Conservation (phyloP, 139 green algal species). For the Gonium pectorale region DNA sequence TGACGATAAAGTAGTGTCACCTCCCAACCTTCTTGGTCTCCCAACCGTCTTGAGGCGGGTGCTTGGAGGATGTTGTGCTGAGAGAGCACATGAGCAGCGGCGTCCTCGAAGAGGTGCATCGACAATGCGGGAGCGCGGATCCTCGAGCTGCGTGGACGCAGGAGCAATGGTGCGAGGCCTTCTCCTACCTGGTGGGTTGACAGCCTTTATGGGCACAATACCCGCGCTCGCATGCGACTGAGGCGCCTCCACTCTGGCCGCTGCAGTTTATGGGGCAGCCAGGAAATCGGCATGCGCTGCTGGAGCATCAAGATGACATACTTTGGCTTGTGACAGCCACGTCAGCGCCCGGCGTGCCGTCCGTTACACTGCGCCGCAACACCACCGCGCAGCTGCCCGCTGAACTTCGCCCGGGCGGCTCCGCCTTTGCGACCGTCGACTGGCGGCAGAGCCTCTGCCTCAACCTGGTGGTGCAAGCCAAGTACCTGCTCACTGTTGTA, state of each 20-base stretch:
- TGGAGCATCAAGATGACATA: constrained; percentile 58
- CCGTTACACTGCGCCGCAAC: constrained; percentile 6
- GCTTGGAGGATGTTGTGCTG: no score
- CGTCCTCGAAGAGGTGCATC: not conserved
- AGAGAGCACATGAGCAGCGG: not conserved
- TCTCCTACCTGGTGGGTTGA: constrained; percentile 58
- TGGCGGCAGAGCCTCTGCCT: constrained; percentile 72
- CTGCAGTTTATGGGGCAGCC: no score
- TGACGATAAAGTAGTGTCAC: no score
- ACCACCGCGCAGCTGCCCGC: constrained; percentile 40
- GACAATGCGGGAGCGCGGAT: not conserved
- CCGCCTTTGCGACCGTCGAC: constrained; percentile 54
- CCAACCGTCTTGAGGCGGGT: no score
- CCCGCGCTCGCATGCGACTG: no score
- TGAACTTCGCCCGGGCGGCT: constrained; percentile 56
- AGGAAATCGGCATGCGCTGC: not conserved
- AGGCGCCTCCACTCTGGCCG: no score
- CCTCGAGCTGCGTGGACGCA: constrained; percentile 25
- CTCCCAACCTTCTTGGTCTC: no score
- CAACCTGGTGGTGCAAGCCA: constrained; percentile 79
- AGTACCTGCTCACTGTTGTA: constrained; percentile 71
- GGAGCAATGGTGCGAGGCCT: constrained; percentile 62
- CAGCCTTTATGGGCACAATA: constrained; percentile 39
- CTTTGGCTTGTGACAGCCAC: constrained; percentile 52
- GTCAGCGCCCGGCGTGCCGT: not conserved